phyloP scores from a whole-genome alignment of 345 rosid species.

The Bruguiera parviflora region DNA sequence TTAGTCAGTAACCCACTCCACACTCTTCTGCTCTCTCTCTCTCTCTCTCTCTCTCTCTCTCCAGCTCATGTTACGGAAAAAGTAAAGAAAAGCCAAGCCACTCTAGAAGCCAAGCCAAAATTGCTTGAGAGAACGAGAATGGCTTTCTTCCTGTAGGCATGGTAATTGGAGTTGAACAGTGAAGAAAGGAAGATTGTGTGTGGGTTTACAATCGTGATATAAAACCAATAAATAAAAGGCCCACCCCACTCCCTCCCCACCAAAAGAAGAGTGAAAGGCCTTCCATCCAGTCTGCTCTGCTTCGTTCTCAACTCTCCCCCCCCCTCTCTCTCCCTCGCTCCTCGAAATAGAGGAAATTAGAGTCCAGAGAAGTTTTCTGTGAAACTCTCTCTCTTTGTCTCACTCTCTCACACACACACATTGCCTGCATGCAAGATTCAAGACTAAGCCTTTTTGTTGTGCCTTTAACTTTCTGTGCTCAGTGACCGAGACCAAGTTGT shows the following conservation, averaged over 20 bases:
- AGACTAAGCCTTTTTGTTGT: conserved; percentile 18
- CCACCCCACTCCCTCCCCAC: neutral
- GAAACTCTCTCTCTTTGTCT: conserved; percentile 23
- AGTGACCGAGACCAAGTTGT: conserved; percentile 22
- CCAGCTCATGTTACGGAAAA: neutral
- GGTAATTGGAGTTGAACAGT: no score
- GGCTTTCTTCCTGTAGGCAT: neutral
- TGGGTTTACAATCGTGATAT: neutral
- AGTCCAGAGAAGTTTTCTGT: conserved; percentile 23
- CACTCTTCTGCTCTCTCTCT: neutral
- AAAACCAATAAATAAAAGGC: conserved; percentile 34
- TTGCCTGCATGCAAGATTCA: conserved; percentile 9
- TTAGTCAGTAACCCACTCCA: neutral
- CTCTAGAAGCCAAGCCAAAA: conserved; percentile 8
- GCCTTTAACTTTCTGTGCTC: conserved; percentile 20
- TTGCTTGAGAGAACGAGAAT: neutral
- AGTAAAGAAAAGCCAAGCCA: neutral
- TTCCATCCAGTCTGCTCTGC: conserved; percentile 20
- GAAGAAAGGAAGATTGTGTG: conserved; percentile 1
- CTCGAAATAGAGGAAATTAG: conserved; percentile 49
- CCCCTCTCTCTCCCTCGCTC: conserved; percentile 12
- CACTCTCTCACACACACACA: conserved; percentile 21
- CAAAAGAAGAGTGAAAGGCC: conserved; percentile 26
- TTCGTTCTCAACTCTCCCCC: neutral
- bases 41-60: conserved; percentile 9